Evolutionary conservation across 208 protist species (phyloP).

Genomic region (Tetramitus jugosus): DNA sequence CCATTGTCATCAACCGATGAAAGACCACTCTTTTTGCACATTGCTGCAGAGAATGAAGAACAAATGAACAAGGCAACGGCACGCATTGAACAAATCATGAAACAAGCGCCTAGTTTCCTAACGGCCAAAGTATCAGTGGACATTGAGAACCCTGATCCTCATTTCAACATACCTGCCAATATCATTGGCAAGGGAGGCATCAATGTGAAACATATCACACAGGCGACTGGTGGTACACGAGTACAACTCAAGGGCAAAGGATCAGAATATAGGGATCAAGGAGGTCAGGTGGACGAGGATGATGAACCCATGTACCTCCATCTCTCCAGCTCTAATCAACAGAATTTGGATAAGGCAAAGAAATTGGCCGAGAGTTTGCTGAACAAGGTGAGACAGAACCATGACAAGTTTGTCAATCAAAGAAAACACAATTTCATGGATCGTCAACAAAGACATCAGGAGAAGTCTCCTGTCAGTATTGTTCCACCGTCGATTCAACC

Average conservation of each 20-base stretch:
- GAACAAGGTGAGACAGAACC: background rate
- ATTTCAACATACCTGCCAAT: background rate
- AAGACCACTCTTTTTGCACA: background rate
- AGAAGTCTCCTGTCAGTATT: no score
- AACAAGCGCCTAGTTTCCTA: background rate
- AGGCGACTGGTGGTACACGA: background rate
- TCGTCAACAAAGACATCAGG: no score
- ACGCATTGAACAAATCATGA: background rate
- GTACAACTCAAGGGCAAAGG: background rate
- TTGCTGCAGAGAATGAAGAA: background rate
- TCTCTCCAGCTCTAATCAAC: background rate
- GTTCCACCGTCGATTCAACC: no score
- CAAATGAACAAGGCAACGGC: background rate
- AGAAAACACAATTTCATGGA: no score
- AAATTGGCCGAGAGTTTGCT: background rate
- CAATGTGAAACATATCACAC: background rate
- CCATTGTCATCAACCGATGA: background rate
- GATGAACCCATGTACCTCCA: background rate
- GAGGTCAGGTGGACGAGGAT: background rate
- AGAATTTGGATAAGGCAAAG: background rate
- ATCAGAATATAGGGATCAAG: background rate
- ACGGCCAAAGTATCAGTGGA: background rate
- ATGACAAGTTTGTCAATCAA: no score
- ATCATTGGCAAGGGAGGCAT: background rate
- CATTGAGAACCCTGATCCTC: background rate